Evolutionary conservation across 208 protist species (phyloP), one percentile per base, ranked within the genome.

Genomic region (Leishmania braziliensis): DNA sequence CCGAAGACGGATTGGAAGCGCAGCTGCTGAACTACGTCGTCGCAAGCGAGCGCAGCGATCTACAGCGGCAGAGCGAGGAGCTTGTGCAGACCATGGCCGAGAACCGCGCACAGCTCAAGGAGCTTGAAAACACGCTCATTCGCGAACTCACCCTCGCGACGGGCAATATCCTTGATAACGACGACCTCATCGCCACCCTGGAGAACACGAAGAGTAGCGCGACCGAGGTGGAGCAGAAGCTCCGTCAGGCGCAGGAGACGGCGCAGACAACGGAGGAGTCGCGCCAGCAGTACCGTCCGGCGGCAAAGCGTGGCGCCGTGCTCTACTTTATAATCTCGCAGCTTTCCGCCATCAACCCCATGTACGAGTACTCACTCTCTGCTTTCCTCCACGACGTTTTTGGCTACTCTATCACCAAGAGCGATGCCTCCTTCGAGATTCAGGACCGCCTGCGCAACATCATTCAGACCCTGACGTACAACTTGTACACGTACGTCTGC

Each of bases 321-420:
- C 91, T 99, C 10, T 99, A 99, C 94, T 99, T 99, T 89, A 93
- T 98, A 70, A 99, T 99, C 82, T 94, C 94, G 0, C 91, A 96
- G 79, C 91, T 99, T 14, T 98, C 96, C 5, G 92, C 88, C 5
- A 99, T 99, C 84, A 99, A 99, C 86, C 90, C 94, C 68, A 99
- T 99, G 99, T 99, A 99, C 89, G 98, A 99, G 90, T 99, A 99
- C 90, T 99, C 99, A n/a, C 95, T 99, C 39, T 91, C 91, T 46
- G 93, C 99, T 29, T 99, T 99, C 82, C 82, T 99, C 65, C 89
- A 98, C 84, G 98, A 99, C 69, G 97, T 99, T 20, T 99, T 99
- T 90, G 92, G 93, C 33, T 96, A 98, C 78, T 98, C 98, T 36
- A 98, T 99, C 70, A 90, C 93, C 14, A 95, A 97, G 84, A 97